These are phyloP conservation scores for Skeletonema marinoi DNA, from an alignment of 108 stramenopile genomes.

Conservation along the genomic window DNA sequence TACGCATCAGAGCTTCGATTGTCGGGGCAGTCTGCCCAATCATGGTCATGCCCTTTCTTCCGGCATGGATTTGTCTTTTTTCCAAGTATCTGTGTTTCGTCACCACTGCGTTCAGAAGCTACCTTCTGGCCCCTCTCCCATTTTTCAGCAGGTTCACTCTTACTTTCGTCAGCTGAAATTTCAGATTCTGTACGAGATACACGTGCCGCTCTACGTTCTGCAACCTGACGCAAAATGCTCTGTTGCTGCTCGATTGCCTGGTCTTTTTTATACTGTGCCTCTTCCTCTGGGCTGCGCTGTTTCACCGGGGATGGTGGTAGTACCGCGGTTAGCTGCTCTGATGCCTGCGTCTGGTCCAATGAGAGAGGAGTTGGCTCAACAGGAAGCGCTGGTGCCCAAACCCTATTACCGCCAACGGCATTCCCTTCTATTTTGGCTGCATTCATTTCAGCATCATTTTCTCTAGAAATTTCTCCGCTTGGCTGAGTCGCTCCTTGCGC, in stretches of 20 bases:
- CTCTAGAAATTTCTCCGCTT: not conserved
- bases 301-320: not conserved
- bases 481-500: not conserved
- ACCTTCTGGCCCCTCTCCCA: not conserved
- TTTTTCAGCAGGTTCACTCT: not conserved
- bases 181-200: conserved; percentile 1
- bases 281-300: conserved; percentile 20
- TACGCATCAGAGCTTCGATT: not conserved
- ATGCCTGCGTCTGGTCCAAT: not conserved
- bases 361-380: conserved; percentile 13
- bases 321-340: not conserved
- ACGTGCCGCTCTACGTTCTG: conserved; percentile 31
- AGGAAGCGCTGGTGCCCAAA: conserved; percentile 29
- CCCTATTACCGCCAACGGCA: not conserved
- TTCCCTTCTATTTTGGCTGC: conserved; percentile 7
- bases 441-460: not conserved
- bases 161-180: conserved; percentile 13
- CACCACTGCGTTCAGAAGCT: not conserved
- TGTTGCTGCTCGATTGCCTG: conserved; percentile 32
- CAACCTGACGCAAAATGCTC: conserved; percentile 27
- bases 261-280: conserved; percentile 11
- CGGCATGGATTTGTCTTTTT: not conserved
- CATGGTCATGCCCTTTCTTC: conserved; percentile 13
- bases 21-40: conserved; percentile 5
- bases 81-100: not conserved